Percentiles rank a stretch among this genome's conserved stretches.
phyloP scores from a whole-genome alignment of 31 red algal species.

The Pterothamnion heteromorphum region DNA sequence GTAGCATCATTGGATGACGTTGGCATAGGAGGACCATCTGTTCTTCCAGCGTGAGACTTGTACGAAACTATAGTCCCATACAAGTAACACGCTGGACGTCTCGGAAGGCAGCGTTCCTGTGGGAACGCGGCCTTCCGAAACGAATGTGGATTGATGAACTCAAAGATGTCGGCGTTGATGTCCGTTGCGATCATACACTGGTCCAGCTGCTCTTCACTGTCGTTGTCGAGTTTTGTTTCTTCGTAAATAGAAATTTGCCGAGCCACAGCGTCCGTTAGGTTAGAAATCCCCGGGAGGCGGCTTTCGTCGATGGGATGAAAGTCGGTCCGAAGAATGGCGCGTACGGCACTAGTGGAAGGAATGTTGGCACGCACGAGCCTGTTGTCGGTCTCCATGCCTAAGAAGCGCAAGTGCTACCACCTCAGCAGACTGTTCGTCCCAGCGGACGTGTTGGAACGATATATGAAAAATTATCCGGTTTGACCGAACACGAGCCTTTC shows the following conservation, averaged over 20 bases:
- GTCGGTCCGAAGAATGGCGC: neutral
- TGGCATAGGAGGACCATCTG: conserved; percentile 24
- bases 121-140: neutral
- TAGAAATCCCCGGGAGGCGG: neutral
- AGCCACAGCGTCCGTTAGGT: conserved; percentile 6
- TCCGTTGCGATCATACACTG: neutral
- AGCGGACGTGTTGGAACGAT: neutral
- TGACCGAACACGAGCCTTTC: neutral
- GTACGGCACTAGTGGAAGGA: neutral
- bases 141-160: too few relatives aligned
- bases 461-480: neutral
- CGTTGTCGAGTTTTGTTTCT: neutral
- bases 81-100: too few relatives aligned
- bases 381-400: conserved; percentile 20
- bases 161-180: neutral
- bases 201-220: neutral
- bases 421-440: conserved; percentile 31
- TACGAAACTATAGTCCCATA: neutral
- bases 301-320: neutral
- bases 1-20: conserved; percentile 33
- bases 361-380: conserved; percentile 23
- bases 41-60: neutral
- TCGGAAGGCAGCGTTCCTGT: too few relatives aligned
- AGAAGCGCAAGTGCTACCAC: conserved; percentile 1
- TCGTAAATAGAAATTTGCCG: neutral